Evolutionary conservation across 2,329 filamentous ascomycete species (phyloP).

Genomic region (Fusarium sp.): DNA sequence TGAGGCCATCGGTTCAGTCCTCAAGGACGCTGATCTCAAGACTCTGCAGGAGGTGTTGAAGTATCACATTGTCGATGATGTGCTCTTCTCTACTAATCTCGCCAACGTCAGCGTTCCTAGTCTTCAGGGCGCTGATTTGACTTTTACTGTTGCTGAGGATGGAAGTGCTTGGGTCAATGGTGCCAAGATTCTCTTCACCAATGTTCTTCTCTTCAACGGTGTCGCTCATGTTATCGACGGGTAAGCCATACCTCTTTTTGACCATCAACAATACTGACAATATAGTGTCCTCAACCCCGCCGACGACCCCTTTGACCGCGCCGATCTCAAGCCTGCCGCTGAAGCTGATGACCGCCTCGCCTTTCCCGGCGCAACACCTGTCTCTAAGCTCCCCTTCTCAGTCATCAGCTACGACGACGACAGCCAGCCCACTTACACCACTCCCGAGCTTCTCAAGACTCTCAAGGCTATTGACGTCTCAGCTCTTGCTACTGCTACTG

Average conservation of each 20-base stretch:
- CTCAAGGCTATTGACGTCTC: conserved; percentile 38
- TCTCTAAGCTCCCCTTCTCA: conserved; percentile 45
- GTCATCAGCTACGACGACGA: conserved; percentile 41
- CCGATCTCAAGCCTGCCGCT: conserved; percentile 37
- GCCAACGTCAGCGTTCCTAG: conserved; percentile 45
- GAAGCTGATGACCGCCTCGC: conserved; percentile 43
- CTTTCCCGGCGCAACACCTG: conserved; percentile 42
- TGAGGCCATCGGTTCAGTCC: conserved; percentile 46
- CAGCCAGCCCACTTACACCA: conserved; percentile 40
- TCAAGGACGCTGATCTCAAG: conserved; percentile 36
- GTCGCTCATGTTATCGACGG: conserved; percentile 50
- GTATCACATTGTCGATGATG: conserved; percentile 49
- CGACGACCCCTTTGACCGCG: conserved; percentile 41
- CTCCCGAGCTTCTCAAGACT: conserved; percentile 45
- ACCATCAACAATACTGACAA: background rate
- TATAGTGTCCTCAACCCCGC: conserved; percentile 45
- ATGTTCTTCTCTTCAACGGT: conserved; percentile 49
- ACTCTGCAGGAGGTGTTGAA: conserved; percentile 46
- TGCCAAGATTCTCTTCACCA: conserved; percentile 48
- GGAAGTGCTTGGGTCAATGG: conserved; percentile 49
- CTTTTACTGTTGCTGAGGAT: conserved; percentile 47
- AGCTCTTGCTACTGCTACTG: conserved; percentile 12
- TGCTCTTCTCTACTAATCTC: conserved; percentile 47
- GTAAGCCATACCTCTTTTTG: conserved; percentile 21
- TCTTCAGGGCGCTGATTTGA: conserved; percentile 42